Evolutionary conservation across 805 yeast genomes (phyloP), one percentile per base, ranked within the genome.

Genomic region (Spathaspora girioi): DNA sequence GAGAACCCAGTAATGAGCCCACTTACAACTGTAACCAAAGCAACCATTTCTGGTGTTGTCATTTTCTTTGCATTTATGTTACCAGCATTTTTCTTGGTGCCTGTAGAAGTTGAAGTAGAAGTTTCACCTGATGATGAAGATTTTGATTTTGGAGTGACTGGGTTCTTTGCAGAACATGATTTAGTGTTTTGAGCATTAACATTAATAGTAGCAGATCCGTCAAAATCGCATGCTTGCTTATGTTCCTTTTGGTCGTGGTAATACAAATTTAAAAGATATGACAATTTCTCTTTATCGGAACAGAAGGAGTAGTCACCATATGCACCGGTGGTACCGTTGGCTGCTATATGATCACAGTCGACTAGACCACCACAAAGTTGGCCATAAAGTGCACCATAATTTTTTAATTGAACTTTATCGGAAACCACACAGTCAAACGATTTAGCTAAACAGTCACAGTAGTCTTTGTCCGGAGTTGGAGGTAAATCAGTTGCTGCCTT

Each of bases 281-380:
- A 78, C 60, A 87, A 75, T 71, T 82, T 76, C 52, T 84, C 87
- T 68, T 84, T 80, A 50, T 80, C 67, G 18, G 81, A 73, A 68
- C 94, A 87, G 83, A 78, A 84, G 15, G 93, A 86, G 71, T 77
- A 82, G 27, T 84, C 77, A 68, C 94, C 94, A 66, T 87, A 87
- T 6, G 63, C 60, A 65, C 93, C 94, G 19, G 74, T 66, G 47
- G 79, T 68, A 72, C 89, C 92, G 66, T 86, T 78, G 42, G 77
- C 79, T 47, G 67, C 64, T 57, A 87, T 84, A 60, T 83, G 89
- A 41, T 69, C 67, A 72, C 96, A 87, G 62, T 78, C 80, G 54
- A 80, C 68, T 38, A 65, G 59, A 56, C 77, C 79, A 57, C 77
- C 79, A 71, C 96, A 87, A 43, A 87, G 77, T 52, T 68, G 69